Percentiles rank a stretch among this genome's conserved stretches.
Evolutionary conservation across 768 basidiomycete genomes (phyloP).

Genomic region (Vishniacozyma victoriae): DNA sequence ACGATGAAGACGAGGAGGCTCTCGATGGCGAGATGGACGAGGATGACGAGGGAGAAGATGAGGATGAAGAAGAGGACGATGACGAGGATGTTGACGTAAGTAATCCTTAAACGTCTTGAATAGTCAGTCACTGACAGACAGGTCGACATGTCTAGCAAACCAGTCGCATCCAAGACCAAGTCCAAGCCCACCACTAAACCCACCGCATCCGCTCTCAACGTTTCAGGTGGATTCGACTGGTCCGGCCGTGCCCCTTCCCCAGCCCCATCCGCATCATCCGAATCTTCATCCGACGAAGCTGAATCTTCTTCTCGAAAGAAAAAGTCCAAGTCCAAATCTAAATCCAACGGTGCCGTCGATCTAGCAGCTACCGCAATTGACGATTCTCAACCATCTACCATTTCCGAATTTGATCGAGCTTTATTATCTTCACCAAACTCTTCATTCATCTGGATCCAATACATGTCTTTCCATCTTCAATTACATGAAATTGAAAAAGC

Average conservation of each 20-base stretch:
- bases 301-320: conserved; percentile 11
- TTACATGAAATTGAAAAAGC: conserved; percentile 96
- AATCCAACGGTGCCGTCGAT: conserved; percentile 52
- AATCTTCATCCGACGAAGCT: conserved; percentile 31
- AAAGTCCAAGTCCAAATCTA: conserved; percentile 55
- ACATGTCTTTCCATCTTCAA: conserved; percentile 97
- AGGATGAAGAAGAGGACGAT: conserved; percentile 28
- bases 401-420: conserved; percentile 87
- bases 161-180: conserved; percentile 6
- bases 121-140: not conserved
- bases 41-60: conserved; percentile 49
- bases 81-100: conserved; percentile 47
- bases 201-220: conserved; percentile 16
- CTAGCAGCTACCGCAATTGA: conserved; percentile 82
- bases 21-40: conserved; percentile 30
- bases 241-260: conserved; percentile 19
- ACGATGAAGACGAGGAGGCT: conserved; percentile 38
- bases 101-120: not conserved
- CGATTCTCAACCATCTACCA: conserved; percentile 76
- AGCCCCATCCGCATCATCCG: conserved; percentile 52
- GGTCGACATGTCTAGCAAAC: conserved; percentile 1
- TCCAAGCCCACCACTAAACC: conserved; percentile 7
- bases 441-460: conserved; percentile 97
- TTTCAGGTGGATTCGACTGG: conserved; percentile 47
- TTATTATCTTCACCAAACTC: conserved; percentile 92